A percentile compares a stretch with the other conserved stretches of the same genome.
These are phyloP conservation scores for Backusella tarrabulga DNA, from an alignment of 192 early-diverging fungal species.

Conservation along the genomic window DNA sequence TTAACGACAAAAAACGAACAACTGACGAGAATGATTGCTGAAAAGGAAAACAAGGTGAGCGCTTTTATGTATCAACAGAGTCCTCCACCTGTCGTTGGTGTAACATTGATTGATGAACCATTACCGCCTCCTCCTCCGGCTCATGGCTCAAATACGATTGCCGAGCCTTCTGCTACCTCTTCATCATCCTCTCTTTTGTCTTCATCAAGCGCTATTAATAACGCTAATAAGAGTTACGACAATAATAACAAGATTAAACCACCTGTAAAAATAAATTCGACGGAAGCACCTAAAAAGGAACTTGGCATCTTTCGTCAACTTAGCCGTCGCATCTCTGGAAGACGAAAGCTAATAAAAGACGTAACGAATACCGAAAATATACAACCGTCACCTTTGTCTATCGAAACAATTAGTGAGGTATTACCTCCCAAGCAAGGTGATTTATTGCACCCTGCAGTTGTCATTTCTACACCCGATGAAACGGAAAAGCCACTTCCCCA, in stretches of 20 bases:
- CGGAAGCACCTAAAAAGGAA: conserved; percentile 1
- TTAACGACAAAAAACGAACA: not conserved
- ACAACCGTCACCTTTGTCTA: not conserved
- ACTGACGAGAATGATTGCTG: conserved; percentile 4
- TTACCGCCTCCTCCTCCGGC: not conserved
- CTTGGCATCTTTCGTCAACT: conserved; percentile 6
- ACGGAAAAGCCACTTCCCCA: not conserved
- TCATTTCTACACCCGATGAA: not conserved
- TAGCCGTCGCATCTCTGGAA: not conserved
- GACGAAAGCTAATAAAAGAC: not conserved
- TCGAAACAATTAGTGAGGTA: not conserved
- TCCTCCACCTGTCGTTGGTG: not conserved
- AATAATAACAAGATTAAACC: not conserved
- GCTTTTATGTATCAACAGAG: conserved; percentile 11
- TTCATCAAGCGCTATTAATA: not conserved
- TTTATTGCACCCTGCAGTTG: conserved; percentile 9
- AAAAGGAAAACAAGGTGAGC: conserved; percentile 13
- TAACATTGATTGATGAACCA: not conserved
- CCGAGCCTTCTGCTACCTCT: not conserved
- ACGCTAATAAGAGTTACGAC: not conserved
- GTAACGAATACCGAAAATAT: not conserved
- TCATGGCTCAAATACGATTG: not conserved
- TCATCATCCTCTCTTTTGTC: not conserved
- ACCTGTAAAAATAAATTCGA: not conserved
- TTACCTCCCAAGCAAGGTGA: not conserved